Percentiles rank a stretch among this genome's conserved stretches.
These are phyloP conservation scores for Exophiala calicioides DNA, from an alignment of 2,329 filamentous ascomycete species.

Conservation along the genomic window DNA sequence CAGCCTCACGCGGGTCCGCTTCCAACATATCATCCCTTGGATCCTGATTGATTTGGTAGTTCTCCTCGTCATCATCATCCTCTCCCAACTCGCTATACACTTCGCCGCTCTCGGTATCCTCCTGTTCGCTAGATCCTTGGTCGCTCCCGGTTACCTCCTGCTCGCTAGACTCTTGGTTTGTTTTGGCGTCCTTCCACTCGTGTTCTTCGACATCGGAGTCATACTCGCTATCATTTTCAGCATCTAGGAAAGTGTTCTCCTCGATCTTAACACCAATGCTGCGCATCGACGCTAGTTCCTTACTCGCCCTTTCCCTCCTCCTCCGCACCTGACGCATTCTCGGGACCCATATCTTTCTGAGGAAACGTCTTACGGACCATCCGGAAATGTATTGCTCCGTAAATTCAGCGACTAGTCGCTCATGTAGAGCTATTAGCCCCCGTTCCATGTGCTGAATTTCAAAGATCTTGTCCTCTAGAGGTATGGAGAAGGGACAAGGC, in stretches of 20 bases:
- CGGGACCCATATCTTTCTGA: slow-evolving; percentile 2
- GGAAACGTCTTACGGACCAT: not conserved
- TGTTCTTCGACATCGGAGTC: not conserved
- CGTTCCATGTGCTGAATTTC: slow-evolving; percentile 8
- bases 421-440: slow-evolving; percentile 1
- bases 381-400: not conserved
- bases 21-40: too few species aligned
- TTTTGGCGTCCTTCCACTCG: not conserved
- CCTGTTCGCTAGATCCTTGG: not conserved
- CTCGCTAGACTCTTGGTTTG: too few species aligned
- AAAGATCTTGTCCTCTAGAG: not conserved
- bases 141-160: not conserved
- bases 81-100: not conserved
- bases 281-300: not conserved
- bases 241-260: not conserved
- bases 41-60: not conserved
- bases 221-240: not conserved
- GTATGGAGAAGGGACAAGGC: not conserved
- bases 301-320: not conserved
- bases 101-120: not conserved
- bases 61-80: not conserved
- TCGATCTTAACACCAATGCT: not conserved
- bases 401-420: slow-evolving; percentile 1
- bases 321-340: not conserved
- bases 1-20: too few species aligned